Percentiles rank a stretch among this genome's conserved stretches.
These are phyloP conservation scores for Starmerella bombicola DNA, from an alignment of 805 yeast species.

Conservation along the genomic window DNA sequence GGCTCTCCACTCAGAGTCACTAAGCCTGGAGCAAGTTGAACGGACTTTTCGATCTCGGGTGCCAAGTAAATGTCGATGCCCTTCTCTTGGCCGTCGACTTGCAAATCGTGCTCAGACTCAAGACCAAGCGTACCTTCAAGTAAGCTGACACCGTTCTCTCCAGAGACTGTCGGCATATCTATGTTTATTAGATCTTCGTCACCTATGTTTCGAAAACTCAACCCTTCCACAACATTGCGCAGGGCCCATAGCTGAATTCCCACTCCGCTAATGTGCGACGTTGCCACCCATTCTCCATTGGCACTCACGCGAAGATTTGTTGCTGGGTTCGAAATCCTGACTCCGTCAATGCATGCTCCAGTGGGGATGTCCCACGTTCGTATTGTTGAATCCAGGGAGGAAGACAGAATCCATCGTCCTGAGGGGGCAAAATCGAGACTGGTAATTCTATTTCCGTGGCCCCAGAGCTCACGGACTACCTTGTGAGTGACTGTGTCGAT, in stretches of 20 bases:
- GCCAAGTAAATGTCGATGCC: constrained; percentile 28
- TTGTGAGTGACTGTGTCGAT: constrained; percentile 71
- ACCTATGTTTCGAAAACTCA: constrained; percentile 56
- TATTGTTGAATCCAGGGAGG: constrained; percentile 71
- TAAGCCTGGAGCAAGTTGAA: constrained; percentile 48
- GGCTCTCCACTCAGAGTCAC: constrained; percentile 70
- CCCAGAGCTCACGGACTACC: constrained; percentile 75
- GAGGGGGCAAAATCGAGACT: constrained; percentile 83
- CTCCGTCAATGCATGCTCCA: constrained; percentile 93
- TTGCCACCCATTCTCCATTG: constrained; percentile 78
- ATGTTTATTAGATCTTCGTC: constrained; percentile 47
- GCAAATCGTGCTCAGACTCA: constrained; percentile 27
- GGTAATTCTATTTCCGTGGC: constrained; percentile 82
- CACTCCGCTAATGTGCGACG: constrained; percentile 78
- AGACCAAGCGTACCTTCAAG: constrained; percentile 53
- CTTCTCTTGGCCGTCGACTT: constrained; percentile 27
- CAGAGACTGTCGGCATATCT: constrained; percentile 62
- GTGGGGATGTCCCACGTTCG: constrained; percentile 97
- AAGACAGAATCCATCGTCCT: constrained; percentile 87
- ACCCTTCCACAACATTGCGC: constrained; percentile 65
- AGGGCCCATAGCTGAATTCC: constrained; percentile 92
- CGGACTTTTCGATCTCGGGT: constrained; percentile 25
- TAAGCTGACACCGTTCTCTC: constrained; percentile 59
- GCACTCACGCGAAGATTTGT: constrained; percentile 74
- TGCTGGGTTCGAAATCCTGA: constrained; percentile 62